Percentiles rank a stretch among this genome's conserved stretches.
These are phyloP conservation scores for Psilocybe sp. DNA, from an alignment of 768 basidiomycete species.

Conservation along the genomic window DNA sequence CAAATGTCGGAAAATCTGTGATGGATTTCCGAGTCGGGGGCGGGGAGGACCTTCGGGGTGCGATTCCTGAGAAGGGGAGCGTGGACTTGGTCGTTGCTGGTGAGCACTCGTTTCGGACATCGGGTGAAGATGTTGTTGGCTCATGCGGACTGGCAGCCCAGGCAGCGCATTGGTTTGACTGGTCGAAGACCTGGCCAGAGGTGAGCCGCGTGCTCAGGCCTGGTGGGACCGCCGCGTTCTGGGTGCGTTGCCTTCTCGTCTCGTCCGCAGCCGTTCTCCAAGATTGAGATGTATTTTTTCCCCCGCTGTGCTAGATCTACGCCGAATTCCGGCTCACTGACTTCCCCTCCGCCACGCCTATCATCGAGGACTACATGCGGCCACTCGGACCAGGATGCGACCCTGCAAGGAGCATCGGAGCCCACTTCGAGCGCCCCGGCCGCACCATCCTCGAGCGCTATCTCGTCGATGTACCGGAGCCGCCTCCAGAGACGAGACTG, in stretches of 20 bases:
- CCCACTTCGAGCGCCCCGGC: constrained; percentile 81
- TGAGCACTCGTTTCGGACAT: too few relatives aligned
- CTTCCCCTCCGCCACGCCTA: constrained; percentile 53
- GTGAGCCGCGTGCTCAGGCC: constrained; percentile 54
- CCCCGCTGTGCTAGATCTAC: constrained; percentile 40
- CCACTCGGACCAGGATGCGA: constrained; percentile 50
- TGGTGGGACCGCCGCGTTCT: constrained; percentile 69
- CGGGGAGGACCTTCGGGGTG: constrained; percentile 53
- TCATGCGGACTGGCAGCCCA: constrained; percentile 69
- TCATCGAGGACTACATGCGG: constrained; percentile 51
- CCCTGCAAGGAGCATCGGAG: constrained; percentile 53
- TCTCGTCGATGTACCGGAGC: constrained; percentile 66
- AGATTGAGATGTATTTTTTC: not conserved
- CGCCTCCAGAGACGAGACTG: constrained; percentile 31
- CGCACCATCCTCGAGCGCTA: constrained; percentile 71
- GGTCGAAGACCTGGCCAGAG: constrained; percentile 69
- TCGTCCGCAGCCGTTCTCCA: not conserved
- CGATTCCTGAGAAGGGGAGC: constrained; percentile 40
- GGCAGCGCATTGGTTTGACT: constrained; percentile 83
- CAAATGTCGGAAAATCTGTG: not conserved
- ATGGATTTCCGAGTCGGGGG: constrained; percentile 21
- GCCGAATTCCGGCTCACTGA: constrained; percentile 70
- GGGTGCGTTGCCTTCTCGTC: constrained; percentile 42
- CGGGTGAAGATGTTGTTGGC: too few relatives aligned
- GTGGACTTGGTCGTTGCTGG: constrained; percentile 72